phyloP scores from a whole-genome alignment of 1,284 basidiomycete species.

The Takashimella koratensis region DNA sequence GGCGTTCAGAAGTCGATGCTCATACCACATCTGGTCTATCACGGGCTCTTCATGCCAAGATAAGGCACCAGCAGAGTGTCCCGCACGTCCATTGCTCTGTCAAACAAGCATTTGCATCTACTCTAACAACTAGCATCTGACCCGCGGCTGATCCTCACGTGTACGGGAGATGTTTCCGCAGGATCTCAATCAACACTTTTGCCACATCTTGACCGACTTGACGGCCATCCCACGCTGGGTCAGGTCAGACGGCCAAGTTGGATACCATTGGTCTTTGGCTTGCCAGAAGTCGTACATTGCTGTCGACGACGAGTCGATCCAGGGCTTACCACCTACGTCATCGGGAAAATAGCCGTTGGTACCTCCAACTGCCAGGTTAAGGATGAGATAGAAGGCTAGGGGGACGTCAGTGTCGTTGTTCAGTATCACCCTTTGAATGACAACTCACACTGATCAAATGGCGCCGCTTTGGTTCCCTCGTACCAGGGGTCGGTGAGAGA shows the following conservation, averaged over 20 bases:
- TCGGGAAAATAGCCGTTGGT: constrained; percentile 87
- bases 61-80: too few relatives aligned
- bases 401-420: background rate
- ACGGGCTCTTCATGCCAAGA: too few relatives aligned
- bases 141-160: too few relatives aligned
- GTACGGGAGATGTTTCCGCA: too few relatives aligned
- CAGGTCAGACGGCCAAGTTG: constrained; percentile 62
- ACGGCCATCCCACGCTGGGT: constrained; percentile 65
- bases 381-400: constrained; percentile 71
- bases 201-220: constrained; percentile 67
- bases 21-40: too few relatives aligned
- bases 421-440: background rate
- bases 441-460: constrained; percentile 4
- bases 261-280: constrained; percentile 60
- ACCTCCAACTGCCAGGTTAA: constrained; percentile 73
- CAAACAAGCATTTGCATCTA: too few relatives aligned
- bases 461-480: background rate
- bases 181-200: too few relatives aligned
- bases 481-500: constrained; percentile 65
- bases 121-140: too few relatives aligned
- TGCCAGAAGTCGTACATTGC: constrained; percentile 52
- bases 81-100: too few relatives aligned
- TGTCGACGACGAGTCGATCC: constrained; percentile 51
- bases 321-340: constrained; percentile 63
- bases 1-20: too few relatives aligned